Percentiles rank a stretch among this genome's conserved stretches.
Conservation (phyloP, 2,329 filamentous ascomycete genomes). For the Ambrosiella cleistominuta region DNA sequence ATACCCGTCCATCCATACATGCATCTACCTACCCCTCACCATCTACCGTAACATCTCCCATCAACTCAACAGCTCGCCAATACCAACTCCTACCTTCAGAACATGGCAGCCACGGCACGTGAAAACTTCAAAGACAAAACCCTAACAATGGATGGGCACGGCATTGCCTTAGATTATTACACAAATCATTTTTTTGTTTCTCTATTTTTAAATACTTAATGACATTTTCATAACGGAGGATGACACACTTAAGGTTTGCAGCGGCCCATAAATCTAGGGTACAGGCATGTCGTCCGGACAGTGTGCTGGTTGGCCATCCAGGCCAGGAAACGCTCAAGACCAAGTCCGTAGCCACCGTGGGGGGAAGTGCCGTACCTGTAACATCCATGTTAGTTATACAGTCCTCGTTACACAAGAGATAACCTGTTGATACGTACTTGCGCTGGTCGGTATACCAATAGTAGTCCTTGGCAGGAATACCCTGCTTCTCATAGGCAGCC, state of each 20-base stretch:
- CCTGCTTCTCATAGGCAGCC: conserved; percentile 71
- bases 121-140: neutral
- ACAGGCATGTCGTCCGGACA: conserved; percentile 52
- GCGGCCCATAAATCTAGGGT: conserved; percentile 64
- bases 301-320: conserved; percentile 48
- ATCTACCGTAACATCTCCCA: neutral
- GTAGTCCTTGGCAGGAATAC: conserved; percentile 69
- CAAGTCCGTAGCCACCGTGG: conserved; percentile 85
- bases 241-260: conserved; percentile 46
- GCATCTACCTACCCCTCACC: neutral
- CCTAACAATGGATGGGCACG: neutral
- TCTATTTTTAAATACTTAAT: neutral
- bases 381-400: conserved; percentile 10
- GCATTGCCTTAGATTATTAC: neutral
- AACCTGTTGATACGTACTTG: conserved; percentile 42
- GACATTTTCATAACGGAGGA: neutral
- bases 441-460: conserved; percentile 99
- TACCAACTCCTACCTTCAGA: neutral
- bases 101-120: neutral
- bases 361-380: conserved; percentile 72
- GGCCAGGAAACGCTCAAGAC: conserved; percentile 59
- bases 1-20: no score
- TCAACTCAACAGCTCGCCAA: no score
- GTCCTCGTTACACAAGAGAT: neutral
- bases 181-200: no score